Base-by-base conservation (phyloP, 805 yeast species). In the Wickerhamia fluorescens region DNA sequence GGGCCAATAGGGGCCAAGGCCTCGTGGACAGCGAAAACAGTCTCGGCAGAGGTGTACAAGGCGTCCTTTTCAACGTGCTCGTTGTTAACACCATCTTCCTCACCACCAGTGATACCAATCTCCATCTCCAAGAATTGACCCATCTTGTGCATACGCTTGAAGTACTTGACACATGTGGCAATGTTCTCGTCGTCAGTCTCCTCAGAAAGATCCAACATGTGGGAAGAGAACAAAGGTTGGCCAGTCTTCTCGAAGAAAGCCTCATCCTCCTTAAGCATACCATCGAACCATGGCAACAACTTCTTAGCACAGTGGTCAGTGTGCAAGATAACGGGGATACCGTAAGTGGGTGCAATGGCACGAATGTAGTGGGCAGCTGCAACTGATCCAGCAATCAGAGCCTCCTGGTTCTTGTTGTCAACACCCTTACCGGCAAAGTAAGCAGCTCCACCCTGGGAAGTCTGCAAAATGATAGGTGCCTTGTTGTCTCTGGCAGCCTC, bases 91-190 rank as follows among this genome's bases (percentile, higher is more conserved):
- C 98, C 98, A 61, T 92, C 98, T 72, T 92, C 98, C 75, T 92
- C 98, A 80, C 98, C 98, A 71, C 98, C 98, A 62, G 98, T 92
- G 78, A 92, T 92, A 78, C 98, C 98, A 61, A 92, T 92, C 75
- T 92, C 98, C 98, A 92, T 92, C 77, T 92, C 98, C 61, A 92
- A 78, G 92, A 92, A 92, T 73, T 89, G 97, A 70, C 76, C 73
- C 77, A 89, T 73, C 71, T 83, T 86, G 62, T 94, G 68, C 78
- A 85, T 86, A 70, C 95, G 85, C 64, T 72, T 73, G 71, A 92
- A 89, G 78, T 92, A 92, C 70, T 85, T 80, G 66, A 67, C 94
- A 75, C 96, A 88, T 44, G 84, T 81, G 42, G 76, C 78, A 51
- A 92, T 89, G 83, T 92, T 92, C 71, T 83, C 94, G 44, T 86